phyloP scores from a whole-genome alignment of 768 basidiomycete genomes.

The Coprinopsis marcescibilis region DNA sequence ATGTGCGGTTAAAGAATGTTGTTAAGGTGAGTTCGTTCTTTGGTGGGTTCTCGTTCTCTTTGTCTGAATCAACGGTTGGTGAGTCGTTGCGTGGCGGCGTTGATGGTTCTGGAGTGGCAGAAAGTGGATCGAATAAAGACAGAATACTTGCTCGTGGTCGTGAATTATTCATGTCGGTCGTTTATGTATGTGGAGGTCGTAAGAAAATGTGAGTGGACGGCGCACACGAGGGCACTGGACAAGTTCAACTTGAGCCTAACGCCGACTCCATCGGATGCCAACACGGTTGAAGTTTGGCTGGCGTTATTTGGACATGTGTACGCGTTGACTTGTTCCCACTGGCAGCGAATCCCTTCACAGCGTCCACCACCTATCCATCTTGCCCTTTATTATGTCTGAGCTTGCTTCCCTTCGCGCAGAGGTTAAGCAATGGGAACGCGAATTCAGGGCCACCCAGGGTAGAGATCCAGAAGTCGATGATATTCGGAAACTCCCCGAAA shows the following conservation, averaged over 20 bases:
- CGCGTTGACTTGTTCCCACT: constrained; percentile 22
- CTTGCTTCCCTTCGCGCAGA: constrained; percentile 52
- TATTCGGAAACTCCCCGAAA: constrained; percentile 52
- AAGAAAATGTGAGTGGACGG: not conserved
- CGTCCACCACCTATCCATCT: constrained; percentile 6
- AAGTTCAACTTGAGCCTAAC: constrained; percentile 18
- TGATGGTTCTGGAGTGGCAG: constrained; percentile 14
- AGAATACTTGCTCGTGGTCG: constrained; percentile 44
- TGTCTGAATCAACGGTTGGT: constrained; percentile 33
- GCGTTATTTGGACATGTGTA: constrained; percentile 35
- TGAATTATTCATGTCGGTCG: constrained; percentile 24
- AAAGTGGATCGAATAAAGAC: constrained; percentile 46
- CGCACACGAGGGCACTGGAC: constrained; percentile 4
- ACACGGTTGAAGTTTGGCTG: not conserved
- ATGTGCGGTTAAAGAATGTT: constrained; percentile 32
- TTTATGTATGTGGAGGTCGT: constrained; percentile 10
- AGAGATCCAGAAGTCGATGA: constrained; percentile 64
- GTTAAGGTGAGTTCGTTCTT: constrained; percentile 21
- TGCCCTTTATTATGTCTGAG: constrained; percentile 39
- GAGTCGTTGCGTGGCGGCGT: constrained; percentile 22
- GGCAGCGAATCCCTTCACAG: constrained; percentile 7
- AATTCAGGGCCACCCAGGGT: constrained; percentile 50
- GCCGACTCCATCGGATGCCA: too few relatives aligned
- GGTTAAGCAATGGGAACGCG: constrained; percentile 75
- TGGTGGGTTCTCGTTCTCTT: constrained; percentile 34